Base-by-base conservation (phyloP, 2,329 filamentous ascomycete genomes). In the Seiridium unicorne region DNA sequence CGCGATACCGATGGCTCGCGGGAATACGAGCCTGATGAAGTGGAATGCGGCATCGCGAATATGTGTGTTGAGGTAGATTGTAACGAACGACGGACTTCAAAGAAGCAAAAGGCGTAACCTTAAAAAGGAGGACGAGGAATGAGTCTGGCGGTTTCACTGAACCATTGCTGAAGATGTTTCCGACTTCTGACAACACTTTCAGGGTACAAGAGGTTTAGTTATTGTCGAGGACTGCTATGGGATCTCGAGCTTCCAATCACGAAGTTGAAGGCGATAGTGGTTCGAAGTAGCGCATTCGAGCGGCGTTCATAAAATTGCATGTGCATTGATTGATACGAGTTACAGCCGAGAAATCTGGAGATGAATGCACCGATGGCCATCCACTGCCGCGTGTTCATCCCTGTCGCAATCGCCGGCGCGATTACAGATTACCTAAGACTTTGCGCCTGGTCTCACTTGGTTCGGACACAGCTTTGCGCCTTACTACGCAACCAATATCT, bases 21-120 rank as follows among this genome's bases (percentile, higher is more conserved):
- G 58, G 66, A 65, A 55, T 69, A 70, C 49, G 71, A 70, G 47
- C 67, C 66, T 11, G 71, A 73, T 32, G 64, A 65, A 26, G 68
- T 73, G 38, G 71, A 71, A 63, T 72, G 71, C 65, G 71, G 69
- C 71, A 73, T 73, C 47, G 60, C 65, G 58, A 55, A 9, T 40
- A 13, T 31, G 44, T 58, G 13, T 44, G 46, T n/a, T 53, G 49
- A 36, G 55, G 48, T 38, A 13, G 55, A 36, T 42, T 53, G 57
- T 53, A 59, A 46, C 57, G 57, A 59, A 48, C 49, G 57, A 59
- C 57, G 48, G 44, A 53, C 57, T 51, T 58, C 57, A 35, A 54
- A 59, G 47, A 59, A 59, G 47, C 47, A 54, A 46, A 48, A 57
- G 44, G 38, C 42, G 38, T 55, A 44, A 53, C 49, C 49, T 53